Conservation (phyloP, 192 early-diverging fungal species). For the Rhizophagus sp. region DNA sequence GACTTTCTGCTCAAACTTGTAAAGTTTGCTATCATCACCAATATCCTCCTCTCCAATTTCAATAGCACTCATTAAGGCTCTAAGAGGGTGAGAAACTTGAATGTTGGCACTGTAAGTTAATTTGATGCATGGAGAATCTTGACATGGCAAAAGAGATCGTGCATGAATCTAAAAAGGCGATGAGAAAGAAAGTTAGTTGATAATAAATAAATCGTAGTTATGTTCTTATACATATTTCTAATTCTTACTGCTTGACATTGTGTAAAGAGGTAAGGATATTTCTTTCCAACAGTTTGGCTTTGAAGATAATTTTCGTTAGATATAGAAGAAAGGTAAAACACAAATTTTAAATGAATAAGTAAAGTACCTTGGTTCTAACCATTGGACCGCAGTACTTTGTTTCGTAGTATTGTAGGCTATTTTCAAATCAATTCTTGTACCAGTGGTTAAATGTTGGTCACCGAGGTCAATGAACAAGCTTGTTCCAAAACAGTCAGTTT, state of each 20-base stretch:
- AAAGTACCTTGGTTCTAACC: conserved; percentile 72
- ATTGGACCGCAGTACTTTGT: conserved; percentile 89
- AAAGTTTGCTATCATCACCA: conserved; percentile 59
- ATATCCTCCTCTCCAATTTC: conserved; percentile 58
- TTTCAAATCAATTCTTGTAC: conserved; percentile 54
- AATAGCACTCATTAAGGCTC: conserved; percentile 94
- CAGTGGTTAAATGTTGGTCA: conserved; percentile 38
- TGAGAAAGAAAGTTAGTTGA: too few relatives aligned
- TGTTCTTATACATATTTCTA: not conserved
- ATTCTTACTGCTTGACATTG: conserved; percentile 82
- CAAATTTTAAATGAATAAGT: not conserved
- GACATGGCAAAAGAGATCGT: conserved; percentile 86
- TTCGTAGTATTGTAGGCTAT: conserved; percentile 80
- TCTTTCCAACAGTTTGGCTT: conserved; percentile 92
- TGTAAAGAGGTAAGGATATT: conserved; percentile 93
- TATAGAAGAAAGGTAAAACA: not conserved
- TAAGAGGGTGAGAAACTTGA: conserved; percentile 63
- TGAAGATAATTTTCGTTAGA: not conserved
- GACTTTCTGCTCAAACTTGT: conserved; percentile 82
- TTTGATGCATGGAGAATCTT: conserved; percentile 88
- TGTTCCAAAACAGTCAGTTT: conserved; percentile 71
- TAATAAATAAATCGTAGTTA: not conserved
- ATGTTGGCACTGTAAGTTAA: conserved; percentile 85
- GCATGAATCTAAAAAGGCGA: conserved; percentile 71
- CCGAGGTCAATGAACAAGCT: conserved; percentile 67